Conservation (phyloP, 371 early-diverging fungal genomes). For the Thermomucor indicae-seudaticae region DNA sequence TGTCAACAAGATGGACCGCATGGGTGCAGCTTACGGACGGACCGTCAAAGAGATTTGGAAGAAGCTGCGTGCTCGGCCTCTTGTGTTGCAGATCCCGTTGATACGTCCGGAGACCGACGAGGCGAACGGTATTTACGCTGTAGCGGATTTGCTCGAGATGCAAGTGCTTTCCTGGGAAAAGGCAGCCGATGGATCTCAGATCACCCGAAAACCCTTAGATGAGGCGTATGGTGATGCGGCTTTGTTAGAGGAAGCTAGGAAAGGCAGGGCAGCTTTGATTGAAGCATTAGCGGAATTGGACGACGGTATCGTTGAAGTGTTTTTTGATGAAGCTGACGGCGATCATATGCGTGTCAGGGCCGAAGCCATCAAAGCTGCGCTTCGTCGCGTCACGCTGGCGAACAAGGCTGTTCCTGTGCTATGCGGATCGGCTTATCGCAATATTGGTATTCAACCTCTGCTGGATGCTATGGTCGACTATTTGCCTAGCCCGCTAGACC, state of each 20-base stretch:
- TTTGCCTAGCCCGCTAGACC: constrained; percentile 78
- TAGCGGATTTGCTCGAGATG: constrained; percentile 81
- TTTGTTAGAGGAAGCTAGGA: constrained; percentile 45
- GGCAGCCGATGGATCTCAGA: constrained; percentile 52
- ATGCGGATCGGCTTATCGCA: constrained; percentile 86
- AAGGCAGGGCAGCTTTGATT: constrained; percentile 65
- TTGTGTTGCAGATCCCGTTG: constrained; percentile 74
- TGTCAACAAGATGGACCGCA: constrained; percentile 94
- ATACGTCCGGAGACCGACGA: constrained; percentile 20
- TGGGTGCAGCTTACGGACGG: constrained; percentile 69
- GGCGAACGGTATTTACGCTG: constrained; percentile 36
- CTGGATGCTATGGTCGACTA: constrained; percentile 88
- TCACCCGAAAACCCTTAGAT: constrained; percentile 5
- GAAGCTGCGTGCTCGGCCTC: constrained; percentile 63
- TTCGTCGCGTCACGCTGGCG: constrained; percentile 69
- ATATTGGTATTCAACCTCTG: constrained; percentile 90
- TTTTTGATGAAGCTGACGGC: constrained; percentile 63
- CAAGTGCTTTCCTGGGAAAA: constrained; percentile 66
- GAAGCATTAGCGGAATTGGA: constrained; percentile 86
- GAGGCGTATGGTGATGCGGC: constrained; percentile 13
- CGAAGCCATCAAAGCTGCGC: constrained; percentile 56
- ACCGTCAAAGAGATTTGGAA: constrained; percentile 62
- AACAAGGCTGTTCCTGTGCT: constrained; percentile 81
- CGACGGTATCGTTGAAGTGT: constrained; percentile 77
- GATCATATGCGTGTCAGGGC: constrained; percentile 65